Conservation (phyloP, 345 rosid genomes). For the Brassica napus region DNA sequence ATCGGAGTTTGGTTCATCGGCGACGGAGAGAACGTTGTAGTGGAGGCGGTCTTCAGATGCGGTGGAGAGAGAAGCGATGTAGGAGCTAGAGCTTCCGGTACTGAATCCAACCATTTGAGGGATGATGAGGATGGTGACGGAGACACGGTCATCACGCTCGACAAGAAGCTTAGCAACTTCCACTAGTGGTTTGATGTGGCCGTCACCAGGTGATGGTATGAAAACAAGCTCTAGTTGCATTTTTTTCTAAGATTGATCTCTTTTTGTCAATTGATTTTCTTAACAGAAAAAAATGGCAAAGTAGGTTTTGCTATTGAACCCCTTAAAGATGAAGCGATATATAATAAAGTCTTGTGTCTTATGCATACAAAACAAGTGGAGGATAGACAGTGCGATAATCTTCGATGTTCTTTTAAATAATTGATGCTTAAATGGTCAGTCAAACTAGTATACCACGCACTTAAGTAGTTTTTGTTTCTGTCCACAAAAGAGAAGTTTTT, state of each 20-base stretch:
- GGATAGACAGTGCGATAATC: background rate
- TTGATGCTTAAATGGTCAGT: background rate
- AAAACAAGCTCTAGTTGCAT: slow-evolving; percentile 44
- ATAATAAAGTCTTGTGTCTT: background rate
- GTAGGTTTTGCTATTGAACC: background rate
- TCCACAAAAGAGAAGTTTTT: background rate
- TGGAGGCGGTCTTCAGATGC: slow-evolving; percentile 31
- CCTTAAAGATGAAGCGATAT: background rate
- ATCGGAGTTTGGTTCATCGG: slow-evolving; percentile 9
- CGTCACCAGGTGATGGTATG: slow-evolving; percentile 53
- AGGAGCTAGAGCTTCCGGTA: slow-evolving; percentile 28
- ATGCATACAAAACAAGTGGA: background rate
- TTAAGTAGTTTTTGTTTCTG: background rate
- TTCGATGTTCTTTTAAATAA: background rate
- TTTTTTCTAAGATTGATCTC: background rate
- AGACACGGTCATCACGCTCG: slow-evolving; percentile 46
- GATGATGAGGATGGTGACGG: slow-evolving; percentile 51
- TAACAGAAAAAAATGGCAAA: background rate
- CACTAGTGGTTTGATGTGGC: slow-evolving; percentile 49
- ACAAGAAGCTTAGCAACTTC: slow-evolving; percentile 51
- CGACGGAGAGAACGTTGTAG: slow-evolving; percentile 41
- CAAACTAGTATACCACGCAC: background rate
- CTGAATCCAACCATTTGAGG: slow-evolving; percentile 26
- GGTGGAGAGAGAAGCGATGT: slow-evolving; percentile 37
- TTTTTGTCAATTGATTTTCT: background rate